Base-by-base conservation (phyloP, 169 alveolate genomes). In the Plasmodium knowlesi region DNA sequence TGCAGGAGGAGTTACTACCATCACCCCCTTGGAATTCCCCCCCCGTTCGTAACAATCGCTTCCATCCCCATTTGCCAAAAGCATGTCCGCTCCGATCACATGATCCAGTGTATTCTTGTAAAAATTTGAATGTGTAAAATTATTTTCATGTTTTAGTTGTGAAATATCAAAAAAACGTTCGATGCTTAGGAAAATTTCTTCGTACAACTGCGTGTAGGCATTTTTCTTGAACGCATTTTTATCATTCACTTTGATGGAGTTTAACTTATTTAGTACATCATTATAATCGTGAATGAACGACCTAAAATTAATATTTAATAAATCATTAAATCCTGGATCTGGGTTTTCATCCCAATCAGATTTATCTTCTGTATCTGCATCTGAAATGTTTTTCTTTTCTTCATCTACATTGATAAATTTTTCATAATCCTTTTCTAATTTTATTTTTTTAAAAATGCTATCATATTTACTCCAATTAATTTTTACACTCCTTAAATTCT, bases 391-490 rank as follows among this genome's bases (percentile, higher is more conserved):
- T 0, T 22, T 67, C 34, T 61, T 61, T 16, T 50, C 61, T 41
- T 80, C 74, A 57, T 79, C 90, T 76, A 5, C 37, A 22, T 37
- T 50, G 19, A 89, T 10, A 57, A 89, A 43, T 4, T 79, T 41
- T 2, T 89, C 94, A 50, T 89, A 89, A 80, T 89, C 76, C 30
- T 81, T 89, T 89, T 89, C 90, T 43, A 89, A 79, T 9, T 57
- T 57, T 14, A 89, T 89, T 61, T 81, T 89, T 80, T 67, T 79
- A 89, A 89, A 89, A 25, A 89, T 79, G 57, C 72, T 89, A 67
- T 89, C 94, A 79, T 34, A 89, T 61, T 89, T 89, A 67, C 73
- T 89, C 94, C 94, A 89, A 30, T 89, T 89, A 41, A 89, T 80
- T 89, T 89, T 89, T 39, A 89, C 80, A 39, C 80, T 89, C 50